A percentile compares a stretch with the other conserved stretches of the same genome.
phyloP scores from a whole-genome alignment of 1,284 basidiomycete genomes.

The Porogramme epimiltina region DNA sequence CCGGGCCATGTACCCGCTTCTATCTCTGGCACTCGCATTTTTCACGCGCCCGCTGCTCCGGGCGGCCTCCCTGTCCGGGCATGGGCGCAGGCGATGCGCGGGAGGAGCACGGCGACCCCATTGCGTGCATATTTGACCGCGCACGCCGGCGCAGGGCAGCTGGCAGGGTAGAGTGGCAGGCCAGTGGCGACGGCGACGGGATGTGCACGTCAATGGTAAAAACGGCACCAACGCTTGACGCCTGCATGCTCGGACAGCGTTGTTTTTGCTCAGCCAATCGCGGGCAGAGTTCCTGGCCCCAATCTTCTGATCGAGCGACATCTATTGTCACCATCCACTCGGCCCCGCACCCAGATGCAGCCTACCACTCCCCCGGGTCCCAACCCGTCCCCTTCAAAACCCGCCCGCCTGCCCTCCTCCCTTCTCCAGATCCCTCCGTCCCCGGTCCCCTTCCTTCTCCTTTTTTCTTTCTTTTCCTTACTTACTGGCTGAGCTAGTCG shows the following conservation, averaged over 20 bases:
- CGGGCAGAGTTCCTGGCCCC: constrained; percentile 9
- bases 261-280: constrained; percentile 19
- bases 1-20: neutral
- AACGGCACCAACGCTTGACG: neutral
- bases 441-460: constrained; percentile 12
- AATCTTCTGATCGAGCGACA: constrained; percentile 13
- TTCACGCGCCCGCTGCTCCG: too few species aligned
- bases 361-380: constrained; percentile 14
- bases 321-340: constrained; percentile 12
- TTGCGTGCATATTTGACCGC: too few species aligned
- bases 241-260: constrained; percentile 6
- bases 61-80: too few species aligned
- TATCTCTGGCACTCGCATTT: too few species aligned
- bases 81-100: too few species aligned
- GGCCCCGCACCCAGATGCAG: neutral
- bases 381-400: constrained; percentile 13
- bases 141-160: too few species aligned
- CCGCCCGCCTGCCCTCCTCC: neutral
- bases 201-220: too few species aligned
- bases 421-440: constrained; percentile 11
- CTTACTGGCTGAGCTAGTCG: constrained; percentile 18
- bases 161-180: too few species aligned
- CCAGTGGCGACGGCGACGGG: too few species aligned
- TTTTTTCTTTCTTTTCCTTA: constrained; percentile 16
- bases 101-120: too few species aligned